Base-by-base conservation (phyloP, 1,284 basidiomycete genomes). In the Fomitopsis betulina region DNA sequence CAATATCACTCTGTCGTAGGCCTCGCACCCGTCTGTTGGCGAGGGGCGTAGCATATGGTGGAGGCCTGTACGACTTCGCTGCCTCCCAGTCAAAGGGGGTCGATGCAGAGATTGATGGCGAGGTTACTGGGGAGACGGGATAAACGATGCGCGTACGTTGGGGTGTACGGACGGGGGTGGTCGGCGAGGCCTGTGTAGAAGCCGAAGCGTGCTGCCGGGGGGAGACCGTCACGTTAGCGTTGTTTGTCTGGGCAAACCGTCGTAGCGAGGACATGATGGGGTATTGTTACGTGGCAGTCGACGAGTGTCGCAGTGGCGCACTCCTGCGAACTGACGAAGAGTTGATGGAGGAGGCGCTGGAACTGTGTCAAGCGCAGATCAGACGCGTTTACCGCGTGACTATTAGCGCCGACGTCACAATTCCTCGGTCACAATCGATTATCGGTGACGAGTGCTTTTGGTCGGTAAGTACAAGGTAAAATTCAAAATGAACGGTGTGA, bases 31-130 rank as follows among this genome's bases (percentile, higher is more conserved):
- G 72, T 66, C 77, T 84, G 53, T 62, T 73, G 54, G 77, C 77
- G 3, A 77, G 62, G 5, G 87, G 87, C 0, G 82, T 84, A 5
- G 75, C 77, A 74, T 87, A 92, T 1, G 89, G 90, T 17, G 88
- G 82, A 6, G 87, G 84, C 60, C 79, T 78, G 55, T 79, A 77
- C 1, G 81, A 78, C 21, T 85, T 77, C 9, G 84, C 90, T 0
- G 91, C 90, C 42, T 89, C 86, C 91, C 90, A 93, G 73, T 93
- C 90, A 67, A 93, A 91, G 0, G 89, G 86, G 10, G 79, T 72
- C 12, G 86, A 85, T 0, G 86, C 85, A 13, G 87, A 89, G 43
- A 86, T 77, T 1, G 89, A 91, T 1, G 87, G 83, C 0, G 84
- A 83, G 1, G 79, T 53, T 79, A 84, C 5, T 79, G 87, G 32